Conservation (phyloP, 2,329 filamentous ascomycete genomes). For the Cadophora sp. region DNA sequence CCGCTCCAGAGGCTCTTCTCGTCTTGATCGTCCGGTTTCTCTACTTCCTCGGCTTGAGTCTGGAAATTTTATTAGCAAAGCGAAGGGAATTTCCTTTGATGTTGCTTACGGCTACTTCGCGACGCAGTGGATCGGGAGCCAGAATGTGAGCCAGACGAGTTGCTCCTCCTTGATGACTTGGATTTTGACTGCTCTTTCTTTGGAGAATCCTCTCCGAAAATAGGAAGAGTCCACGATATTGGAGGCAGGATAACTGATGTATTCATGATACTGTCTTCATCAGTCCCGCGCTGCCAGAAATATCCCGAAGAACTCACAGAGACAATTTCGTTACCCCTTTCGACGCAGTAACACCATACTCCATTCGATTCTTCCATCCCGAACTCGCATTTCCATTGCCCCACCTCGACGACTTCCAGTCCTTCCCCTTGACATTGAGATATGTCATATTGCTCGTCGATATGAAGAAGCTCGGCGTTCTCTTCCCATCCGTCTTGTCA, state of each 20-base stretch:
- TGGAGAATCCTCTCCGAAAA: not conserved
- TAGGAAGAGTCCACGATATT: conserved; percentile 15
- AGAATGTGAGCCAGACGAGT: not conserved
- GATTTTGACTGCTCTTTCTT: conserved; percentile 8
- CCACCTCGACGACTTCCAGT: conserved; percentile 14
- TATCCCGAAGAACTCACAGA: conserved; percentile 16
- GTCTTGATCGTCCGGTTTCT: conserved; percentile 6
- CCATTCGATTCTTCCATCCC: conserved; percentile 26
- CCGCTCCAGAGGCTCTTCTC: not conserved
- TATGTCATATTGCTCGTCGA: conserved; percentile 27
- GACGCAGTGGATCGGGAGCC: not conserved
- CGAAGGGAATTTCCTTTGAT: too few relatives aligned
- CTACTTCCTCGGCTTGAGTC: conserved; percentile 12
- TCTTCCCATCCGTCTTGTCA: conserved; percentile 15
- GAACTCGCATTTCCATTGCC: conserved; percentile 21
- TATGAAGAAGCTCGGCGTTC: conserved; percentile 21
- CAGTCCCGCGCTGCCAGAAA: not conserved
- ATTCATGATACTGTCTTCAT: conserved; percentile 23
- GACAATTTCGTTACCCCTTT: conserved; percentile 22
- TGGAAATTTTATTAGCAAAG: not conserved
- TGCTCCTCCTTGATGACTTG: conserved; percentile 1
- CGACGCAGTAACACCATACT: conserved; percentile 25
- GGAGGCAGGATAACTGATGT: conserved; percentile 22
- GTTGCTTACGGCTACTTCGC: not conserved
- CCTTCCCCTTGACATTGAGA: conserved; percentile 18